phyloP scores from a whole-genome alignment of 2,329 filamentous ascomycete species.

The Xylariaceae sp. region DNA sequence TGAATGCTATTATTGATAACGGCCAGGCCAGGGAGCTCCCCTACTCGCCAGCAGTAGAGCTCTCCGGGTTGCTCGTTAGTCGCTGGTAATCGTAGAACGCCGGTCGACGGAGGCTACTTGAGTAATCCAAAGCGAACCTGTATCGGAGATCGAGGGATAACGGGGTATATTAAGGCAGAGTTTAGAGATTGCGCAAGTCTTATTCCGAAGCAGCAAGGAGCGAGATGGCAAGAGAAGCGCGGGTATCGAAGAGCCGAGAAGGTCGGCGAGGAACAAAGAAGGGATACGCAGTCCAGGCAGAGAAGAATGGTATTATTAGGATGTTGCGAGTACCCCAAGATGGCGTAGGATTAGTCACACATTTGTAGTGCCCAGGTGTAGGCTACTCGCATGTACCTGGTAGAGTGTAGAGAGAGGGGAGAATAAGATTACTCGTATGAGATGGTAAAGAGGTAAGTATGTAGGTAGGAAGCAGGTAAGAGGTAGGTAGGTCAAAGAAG shows the following conservation, averaged over 20 bases:
- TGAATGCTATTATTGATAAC: slow-evolving; percentile 25
- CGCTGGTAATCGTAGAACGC: slow-evolving; percentile 6
- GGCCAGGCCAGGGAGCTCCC: slow-evolving; percentile 34
- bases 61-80: slow-evolving; percentile 26
- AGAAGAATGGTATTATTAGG: slow-evolving; percentile 26
- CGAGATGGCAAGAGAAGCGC: slow-evolving; percentile 15
- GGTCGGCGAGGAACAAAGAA: slow-evolving; percentile 19
- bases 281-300: slow-evolving; percentile 22
- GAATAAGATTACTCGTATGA: slow-evolving; percentile 21
- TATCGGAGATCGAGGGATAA: background rate
- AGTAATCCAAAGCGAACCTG: background rate
- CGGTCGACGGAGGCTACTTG: slow-evolving; percentile 2
- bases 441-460: slow-evolving; percentile 1
- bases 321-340: slow-evolving; percentile 13
- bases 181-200: background rate
- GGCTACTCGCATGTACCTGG: slow-evolving; percentile 6
- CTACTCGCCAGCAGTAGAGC: slow-evolving; percentile 36
- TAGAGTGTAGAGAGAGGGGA: slow-evolving; percentile 10
- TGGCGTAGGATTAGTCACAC: slow-evolving; percentile 4
- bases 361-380: background rate
- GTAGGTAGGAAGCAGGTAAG: slow-evolving; percentile 5
- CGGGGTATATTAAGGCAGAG: background rate
- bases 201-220: background rate
- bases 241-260: slow-evolving; percentile 16
- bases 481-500: slow-evolving; percentile 8